Evolutionary conservation across 2,329 filamentous ascomycete genomes (phyloP), one percentile per base, ranked within the genome.

Genomic region (Truncatella angustata): DNA sequence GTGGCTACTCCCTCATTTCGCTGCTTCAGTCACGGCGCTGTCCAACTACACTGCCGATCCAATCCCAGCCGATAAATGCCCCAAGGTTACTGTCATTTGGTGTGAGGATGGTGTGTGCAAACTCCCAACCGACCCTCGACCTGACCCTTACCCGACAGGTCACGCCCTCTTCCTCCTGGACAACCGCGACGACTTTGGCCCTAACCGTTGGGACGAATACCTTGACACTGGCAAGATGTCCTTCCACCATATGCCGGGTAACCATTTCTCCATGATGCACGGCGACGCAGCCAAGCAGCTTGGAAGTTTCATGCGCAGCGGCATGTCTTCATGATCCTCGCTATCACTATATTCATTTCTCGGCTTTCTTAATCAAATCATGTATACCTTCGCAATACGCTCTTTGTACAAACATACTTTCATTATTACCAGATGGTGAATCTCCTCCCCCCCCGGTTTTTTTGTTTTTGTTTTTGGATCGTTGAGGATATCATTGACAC

Each of bases 251-350:
- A 87, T 88, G 82, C 81, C 81, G 14, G 87, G 85, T 2, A 87
- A 90, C 62, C 86, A 90, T 70, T 90, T 90, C 70, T 83, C 79
- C 18, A 90, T 90, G 86, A 89, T 90, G 85, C 83, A 86, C 66
- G 84, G 82, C 55, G 65, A 74, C 3, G 49, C 70, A 2, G 66
- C 66, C 11, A 65, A 66, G 54, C 57, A 63, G 30, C 56, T 69
- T 4, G 66, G 65, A 9, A 52, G 51, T 9, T 69, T 68, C 51
- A 54, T 69, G 57, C 65, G 62, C 44, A 62, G 67, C 21, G 65
- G 63, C 4, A 65, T 68, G 53, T 16, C 12, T 20, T 46, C 34
- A 16, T 52, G 30, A 42, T 21, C 39, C n/a, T 16, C 28, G 20
- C 28, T 4, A 28, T 12, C 28, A 11, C 26, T 21, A 49, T 20